Percentiles rank a stretch among this genome's conserved stretches.
phyloP scores from a whole-genome alignment of 306 rosid genomes.

The Gillenia trifoliata region DNA sequence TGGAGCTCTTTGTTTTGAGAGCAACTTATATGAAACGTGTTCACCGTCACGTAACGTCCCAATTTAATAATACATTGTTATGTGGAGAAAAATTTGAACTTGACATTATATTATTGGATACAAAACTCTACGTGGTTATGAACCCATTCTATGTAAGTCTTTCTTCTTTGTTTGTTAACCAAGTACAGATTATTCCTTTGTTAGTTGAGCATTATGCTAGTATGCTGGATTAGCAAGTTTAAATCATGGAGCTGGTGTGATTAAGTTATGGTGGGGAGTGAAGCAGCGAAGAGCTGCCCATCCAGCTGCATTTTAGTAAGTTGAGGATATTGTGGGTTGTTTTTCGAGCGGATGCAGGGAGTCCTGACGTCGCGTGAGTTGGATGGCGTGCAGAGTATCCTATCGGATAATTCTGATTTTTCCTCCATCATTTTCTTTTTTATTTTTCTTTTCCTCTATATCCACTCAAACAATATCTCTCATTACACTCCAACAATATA shows the following conservation, averaged over 20 bases:
- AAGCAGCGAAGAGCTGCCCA: slow-evolving; percentile 12
- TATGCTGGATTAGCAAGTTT: neutral
- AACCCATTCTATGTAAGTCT: too few species aligned
- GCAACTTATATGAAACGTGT: too few species aligned
- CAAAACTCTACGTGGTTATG: too few species aligned
- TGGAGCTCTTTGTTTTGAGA: neutral
- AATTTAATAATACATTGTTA: too few species aligned
- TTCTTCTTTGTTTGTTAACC: neutral
- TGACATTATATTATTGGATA: too few species aligned
- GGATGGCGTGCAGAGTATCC: slow-evolving; percentile 49
- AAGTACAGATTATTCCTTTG: neutral
- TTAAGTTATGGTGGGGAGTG: neutral
- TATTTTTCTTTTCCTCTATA: neutral
- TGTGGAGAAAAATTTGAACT: too few species aligned
- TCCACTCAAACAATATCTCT: neutral
- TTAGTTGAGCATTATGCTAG: neutral
- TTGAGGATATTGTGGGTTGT: slow-evolving; percentile 13
- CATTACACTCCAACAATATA: neutral
- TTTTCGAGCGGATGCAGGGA: slow-evolving; percentile 25
- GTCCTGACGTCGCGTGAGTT: slow-evolving; percentile 36
- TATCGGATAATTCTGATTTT: slow-evolving; percentile 32
- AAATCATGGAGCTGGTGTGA: neutral
- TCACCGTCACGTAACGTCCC: too few species aligned
- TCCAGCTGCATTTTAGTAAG: neutral
- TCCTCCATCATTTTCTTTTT: too few species aligned